A percentile compares a stretch with the other conserved stretches of the same genome.
Evolutionary conservation across 2,329 filamentous ascomycete genomes (phyloP).

Genomic region (Piedraia hortae): DNA sequence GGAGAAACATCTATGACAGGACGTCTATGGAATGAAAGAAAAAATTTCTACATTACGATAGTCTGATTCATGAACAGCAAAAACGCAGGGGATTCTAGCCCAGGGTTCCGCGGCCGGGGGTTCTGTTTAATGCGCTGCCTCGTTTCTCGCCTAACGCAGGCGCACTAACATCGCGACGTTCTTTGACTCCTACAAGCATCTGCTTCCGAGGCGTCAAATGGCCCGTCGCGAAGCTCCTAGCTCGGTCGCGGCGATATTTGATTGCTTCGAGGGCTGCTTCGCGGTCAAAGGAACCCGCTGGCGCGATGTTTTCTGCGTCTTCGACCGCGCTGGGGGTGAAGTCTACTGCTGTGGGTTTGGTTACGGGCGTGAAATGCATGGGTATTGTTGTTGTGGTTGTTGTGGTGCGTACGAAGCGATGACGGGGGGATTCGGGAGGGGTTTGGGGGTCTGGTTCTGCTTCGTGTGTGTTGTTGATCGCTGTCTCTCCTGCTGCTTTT

Average conservation of each 20-base stretch:
- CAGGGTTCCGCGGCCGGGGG: no score
- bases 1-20: no score
- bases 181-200: conserved; percentile 24
- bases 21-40: no score
- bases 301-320: conserved; percentile 6
- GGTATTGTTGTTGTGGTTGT: conserved; percentile 23
- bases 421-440: conserved; percentile 5
- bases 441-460: conserved; percentile 5
- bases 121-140: no score
- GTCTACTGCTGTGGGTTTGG: conserved; percentile 6
- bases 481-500: conserved; percentile 3
- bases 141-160: conserved; percentile 16
- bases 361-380: conserved; percentile 18
- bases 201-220: conserved; percentile 32
- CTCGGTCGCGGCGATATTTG: conserved; percentile 40
- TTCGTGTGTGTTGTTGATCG: no score
- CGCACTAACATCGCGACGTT: conserved; percentile 21
- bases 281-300: conserved; percentile 18
- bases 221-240: conserved; percentile 37
- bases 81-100: no score
- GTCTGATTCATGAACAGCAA: no score
- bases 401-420: conserved; percentile 15
- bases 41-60: no score
- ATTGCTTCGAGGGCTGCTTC: conserved; percentile 54
- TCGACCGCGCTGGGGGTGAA: conserved; percentile 2